Evolutionary conservation across 441 rosid genomes (phyloP), one percentile per base, ranked within the genome.

Genomic region (Populus hybrid): DNA sequence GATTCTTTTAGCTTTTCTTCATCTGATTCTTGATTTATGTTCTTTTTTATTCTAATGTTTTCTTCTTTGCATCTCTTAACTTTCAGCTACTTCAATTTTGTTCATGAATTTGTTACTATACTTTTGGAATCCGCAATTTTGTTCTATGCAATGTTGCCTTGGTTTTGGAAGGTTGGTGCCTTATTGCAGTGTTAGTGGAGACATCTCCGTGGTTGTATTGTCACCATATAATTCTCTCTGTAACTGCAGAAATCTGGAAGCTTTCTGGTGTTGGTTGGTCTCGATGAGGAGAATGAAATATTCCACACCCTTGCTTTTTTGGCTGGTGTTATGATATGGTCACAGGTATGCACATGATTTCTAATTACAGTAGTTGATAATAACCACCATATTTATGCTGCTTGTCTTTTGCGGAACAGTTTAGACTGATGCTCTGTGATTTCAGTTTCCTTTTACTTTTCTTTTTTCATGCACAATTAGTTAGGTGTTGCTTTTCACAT

Each of bases 301-400:
- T 72, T 90, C 35, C 97, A 94, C 80, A 96, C 97, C 61, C 97
- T 96, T 74, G 85, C 97, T 18, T 96, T 96, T 83, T 84, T 96
- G 84, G 97, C 93, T 85, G 98, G 97, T 85, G 85, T 94, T 72
- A 90, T 89, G 93, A 86, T 86, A 77, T 94, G 98, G 98, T 96
- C 99, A 79, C 98, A 96, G 97, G 99, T 96, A 67, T 57, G 79
- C 18, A 34, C 20, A 57, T 78, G 57, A n/a, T 77, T 75, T 78
- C 50, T 69, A 26, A n/a, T 69, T 75, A 36, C 21, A 14, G 8
- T 67, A 38, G 5, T 12, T 59, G 32, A 59, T 34, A 35, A 46
- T 46, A 46, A 46, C 57, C 1, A 46, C 57, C 57, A 14, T 46
- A 14, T 46, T 46, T 46, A 46, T 46, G 57, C 57, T 46, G 57